Evolutionary conservation across 768 basidiomycete genomes (phyloP).

Genomic region (Suillus paluster): DNA sequence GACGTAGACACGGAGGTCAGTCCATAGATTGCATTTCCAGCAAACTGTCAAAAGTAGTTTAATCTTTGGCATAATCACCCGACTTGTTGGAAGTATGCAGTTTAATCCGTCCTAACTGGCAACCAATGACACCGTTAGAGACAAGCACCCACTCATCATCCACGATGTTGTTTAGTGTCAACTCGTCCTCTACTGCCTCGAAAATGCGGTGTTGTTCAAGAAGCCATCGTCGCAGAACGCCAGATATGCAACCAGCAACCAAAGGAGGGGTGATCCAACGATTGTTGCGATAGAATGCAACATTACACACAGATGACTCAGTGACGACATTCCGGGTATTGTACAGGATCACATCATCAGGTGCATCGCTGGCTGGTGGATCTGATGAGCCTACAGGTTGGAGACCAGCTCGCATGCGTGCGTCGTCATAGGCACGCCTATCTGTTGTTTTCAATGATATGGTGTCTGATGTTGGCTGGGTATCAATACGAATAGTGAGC

Average conservation of each 20-base stretch:
- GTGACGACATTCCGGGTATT: constrained; percentile 53
- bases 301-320: constrained; percentile 73
- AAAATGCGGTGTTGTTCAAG: constrained; percentile 59
- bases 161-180: constrained; percentile 48
- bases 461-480: constrained; percentile 53
- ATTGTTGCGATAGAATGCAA: constrained; percentile 62
- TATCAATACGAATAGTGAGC: constrained; percentile 59
- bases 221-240: constrained; percentile 72
- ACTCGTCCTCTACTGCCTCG: constrained; percentile 49
- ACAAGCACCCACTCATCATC: constrained; percentile 69
- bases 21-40: background rate
- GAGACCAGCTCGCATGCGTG: constrained; percentile 60
- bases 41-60: constrained; percentile 21
- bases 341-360: constrained; percentile 67
- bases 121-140: constrained; percentile 76
- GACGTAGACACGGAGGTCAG: constrained; percentile 35
- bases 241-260: constrained; percentile 69
- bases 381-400: constrained; percentile 30
- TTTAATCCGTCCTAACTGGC: constrained; percentile 52
- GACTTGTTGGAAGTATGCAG: constrained; percentile 3
- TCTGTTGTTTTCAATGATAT: constrained; percentile 70
- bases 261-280: constrained; percentile 70
- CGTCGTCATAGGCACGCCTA: constrained; percentile 61
- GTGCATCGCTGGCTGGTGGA: constrained; percentile 17
- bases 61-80: constrained; percentile 1